phyloP scores from a whole-genome alignment of 805 yeast species.

The Debaryomyces castellii region DNA sequence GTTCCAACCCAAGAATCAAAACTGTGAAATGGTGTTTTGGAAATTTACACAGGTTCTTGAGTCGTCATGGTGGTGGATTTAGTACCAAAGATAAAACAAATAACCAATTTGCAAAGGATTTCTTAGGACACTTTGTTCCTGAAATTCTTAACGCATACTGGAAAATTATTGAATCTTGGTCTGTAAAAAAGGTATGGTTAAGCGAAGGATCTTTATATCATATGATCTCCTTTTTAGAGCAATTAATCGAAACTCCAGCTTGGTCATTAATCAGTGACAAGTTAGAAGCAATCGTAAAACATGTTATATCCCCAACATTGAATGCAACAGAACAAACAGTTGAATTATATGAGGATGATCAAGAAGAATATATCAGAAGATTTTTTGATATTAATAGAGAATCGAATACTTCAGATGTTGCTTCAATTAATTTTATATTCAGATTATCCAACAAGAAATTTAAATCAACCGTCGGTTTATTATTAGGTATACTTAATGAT shows the following conservation, averaged over 20 bases:
- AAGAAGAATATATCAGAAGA: constrained; percentile 45
- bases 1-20: constrained; percentile 42
- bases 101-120: constrained; percentile 28
- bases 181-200: constrained; percentile 37
- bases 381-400: constrained; percentile 49
- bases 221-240: constrained; percentile 44
- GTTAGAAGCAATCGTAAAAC: constrained; percentile 40
- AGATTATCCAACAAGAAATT: constrained; percentile 36
- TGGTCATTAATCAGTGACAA: constrained; percentile 37
- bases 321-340: constrained; percentile 37
- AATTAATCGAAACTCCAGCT: constrained; percentile 38
- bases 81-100: constrained; percentile 31
- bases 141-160: constrained; percentile 42
- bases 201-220: constrained; percentile 41
- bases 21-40: constrained; percentile 47
- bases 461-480: constrained; percentile 34
- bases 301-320: constrained; percentile 42
- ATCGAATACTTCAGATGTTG: constrained; percentile 48
- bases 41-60: constrained; percentile 38
- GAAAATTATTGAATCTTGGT: constrained; percentile 43
- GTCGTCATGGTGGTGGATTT: constrained; percentile 45
- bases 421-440: constrained; percentile 47
- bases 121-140: constrained; percentile 40
- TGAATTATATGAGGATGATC: constrained; percentile 45
- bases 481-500: constrained; percentile 33